Evolutionary conservation across 129 eudicot species (phyloP), one percentile per base, ranked within the genome.

Genomic region (Tanacetum coccineum): DNA sequence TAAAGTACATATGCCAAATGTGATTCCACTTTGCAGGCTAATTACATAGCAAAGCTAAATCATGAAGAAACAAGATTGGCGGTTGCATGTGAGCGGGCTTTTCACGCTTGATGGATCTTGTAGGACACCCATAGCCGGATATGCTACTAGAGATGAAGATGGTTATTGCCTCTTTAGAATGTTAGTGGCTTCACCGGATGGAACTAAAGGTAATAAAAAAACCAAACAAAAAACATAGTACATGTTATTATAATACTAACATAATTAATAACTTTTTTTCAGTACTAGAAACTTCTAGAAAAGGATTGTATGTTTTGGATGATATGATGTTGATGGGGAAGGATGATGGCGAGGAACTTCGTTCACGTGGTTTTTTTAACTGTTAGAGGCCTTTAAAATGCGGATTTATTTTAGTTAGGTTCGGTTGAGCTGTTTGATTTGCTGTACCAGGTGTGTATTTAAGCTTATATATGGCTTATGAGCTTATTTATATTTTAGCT

Each of bases 81-180:
- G 42, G 84, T 92, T 67, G 83, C 89, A 28, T 92, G 98, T 36
- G 96, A 92, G 66, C 78, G 96, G 71, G 87, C 95, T 18, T 92
- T 92, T 62, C 78, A 80, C 89, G 54, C 79, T 92, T 19, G 96
- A 92, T 17, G 95, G 96, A 18, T 92, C 98, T 11, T 92, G 98
- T 62, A 95, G 96, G n/a, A 92, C 98, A 44, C 98, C 96, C 19
- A 92, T 92, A 49, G 96, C 98, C 5, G 98, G 98, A 61, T 92
- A 88, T 25, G 96, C 98, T n/a, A 66, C 79, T 36, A 74, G 83
- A 56, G 95, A 88, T 13, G 85, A 85, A 67, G 79, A 84, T 74
- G 98, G 96, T 46, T 77, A 75, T 59, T 86, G 96, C 66, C 30
- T 83, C 45, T 91, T 92, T 73, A 85, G 75, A 80, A 95, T 91